phyloP scores from a whole-genome alignment of 805 yeast genomes.

The Zygoascus biomembranicola region DNA sequence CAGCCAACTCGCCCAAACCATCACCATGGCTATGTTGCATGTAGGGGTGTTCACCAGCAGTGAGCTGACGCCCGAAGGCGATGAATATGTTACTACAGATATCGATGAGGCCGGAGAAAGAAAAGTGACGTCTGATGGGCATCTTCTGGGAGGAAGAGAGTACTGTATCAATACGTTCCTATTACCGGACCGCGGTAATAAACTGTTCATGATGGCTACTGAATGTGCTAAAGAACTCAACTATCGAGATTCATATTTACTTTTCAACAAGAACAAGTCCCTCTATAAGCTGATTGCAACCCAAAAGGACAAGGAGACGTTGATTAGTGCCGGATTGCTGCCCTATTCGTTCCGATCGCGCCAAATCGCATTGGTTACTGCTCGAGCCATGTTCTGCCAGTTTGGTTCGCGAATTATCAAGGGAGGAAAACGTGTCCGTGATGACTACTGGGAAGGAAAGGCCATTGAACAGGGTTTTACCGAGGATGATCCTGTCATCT shows the following conservation, averaged over 20 bases:
- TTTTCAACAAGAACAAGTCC: constrained; percentile 36
- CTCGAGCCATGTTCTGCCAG: constrained; percentile 37
- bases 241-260: constrained; percentile 44
- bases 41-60: constrained; percentile 17
- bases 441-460: constrained; percentile 49
- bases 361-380: constrained; percentile 33
- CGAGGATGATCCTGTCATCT: constrained; percentile 36
- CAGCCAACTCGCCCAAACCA: not conserved
- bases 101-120: constrained; percentile 39
- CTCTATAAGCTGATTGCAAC: constrained; percentile 31
- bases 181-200: constrained; percentile 30
- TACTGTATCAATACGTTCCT: constrained; percentile 35
- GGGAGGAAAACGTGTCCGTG: constrained; percentile 41
- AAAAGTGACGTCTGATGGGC: constrained; percentile 36
- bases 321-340: constrained; percentile 27
- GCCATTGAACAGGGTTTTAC: constrained; percentile 38
- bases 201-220: constrained; percentile 34
- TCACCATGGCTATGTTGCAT: constrained; percentile 12
- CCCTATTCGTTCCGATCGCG: constrained; percentile 26
- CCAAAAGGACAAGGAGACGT: constrained; percentile 32
- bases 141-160: constrained; percentile 32
- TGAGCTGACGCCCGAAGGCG: constrained; percentile 21
- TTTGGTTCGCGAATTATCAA: constrained; percentile 44
- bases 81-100: constrained; percentile 26
- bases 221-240: constrained; percentile 36